Evolutionary conservation across 345 rosid species (phyloP), one percentile per base, ranked within the genome.

Genomic region (Chamaenerion angustifolium): DNA sequence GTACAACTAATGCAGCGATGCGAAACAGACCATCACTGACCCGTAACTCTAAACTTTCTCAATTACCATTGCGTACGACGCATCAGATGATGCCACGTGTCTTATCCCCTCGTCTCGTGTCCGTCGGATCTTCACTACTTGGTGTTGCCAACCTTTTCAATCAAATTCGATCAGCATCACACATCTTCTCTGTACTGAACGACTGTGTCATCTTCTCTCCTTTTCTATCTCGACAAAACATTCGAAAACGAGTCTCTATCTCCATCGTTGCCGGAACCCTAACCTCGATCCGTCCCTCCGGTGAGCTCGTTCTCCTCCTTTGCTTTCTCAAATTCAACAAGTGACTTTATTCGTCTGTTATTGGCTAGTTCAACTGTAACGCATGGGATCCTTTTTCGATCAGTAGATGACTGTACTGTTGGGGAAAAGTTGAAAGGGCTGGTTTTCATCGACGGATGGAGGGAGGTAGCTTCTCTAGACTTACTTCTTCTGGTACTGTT

Each of bases 401-500:
- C 4, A 53, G 60, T 45, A 75, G 86, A 82, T 78, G 92, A 64
- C 52, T 66, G 57, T 67, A 66, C 76, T 68, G 75, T 65, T 76
- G 62, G 62, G 77, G 68, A 75, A 54, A 67, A 78, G 57, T 51
- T 80, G 73, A 71, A 69, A 67, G 71, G 80, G 62, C 69, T 9
- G 79, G 74, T 66, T 71, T 70, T 76, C 69, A 59, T 77, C 85
- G 60, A 77, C 94, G 71, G 64, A 90, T 90, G 98, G 98, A 90
- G 98, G 98, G 98, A 86, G 98, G 96, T 90, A 81, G 88, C 94
- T 73, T 79, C 85, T 90, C 82, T 76, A 76, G 73, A 77, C 86
- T 79, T 83, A 77, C 74, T 85, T 79, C 63, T 69, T 67, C 80
- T 76, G 94, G 97, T 85, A 77, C 68, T 72, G 73, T 40, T 17